Evolutionary conservation across 257 asterid genomes (phyloP).

Genomic region (Solanum gandarillasii): DNA sequence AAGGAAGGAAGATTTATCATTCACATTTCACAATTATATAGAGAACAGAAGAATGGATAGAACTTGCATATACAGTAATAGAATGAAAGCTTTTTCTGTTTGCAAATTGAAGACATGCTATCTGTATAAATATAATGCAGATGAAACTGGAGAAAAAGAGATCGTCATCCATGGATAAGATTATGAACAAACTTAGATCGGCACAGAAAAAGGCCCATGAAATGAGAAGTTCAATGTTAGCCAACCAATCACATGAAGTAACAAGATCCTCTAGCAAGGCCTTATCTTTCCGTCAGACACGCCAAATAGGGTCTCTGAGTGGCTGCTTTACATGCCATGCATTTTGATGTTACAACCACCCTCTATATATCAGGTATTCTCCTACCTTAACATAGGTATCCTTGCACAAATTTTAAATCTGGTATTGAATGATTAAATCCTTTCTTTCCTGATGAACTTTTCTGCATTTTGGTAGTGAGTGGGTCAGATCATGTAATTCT

Average conservation of each 20-base stretch:
- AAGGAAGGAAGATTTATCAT: not conserved
- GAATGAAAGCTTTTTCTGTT: not conserved
- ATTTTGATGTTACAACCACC: conserved; percentile 22
- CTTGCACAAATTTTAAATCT: not conserved
- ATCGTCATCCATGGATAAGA: conserved; percentile 89
- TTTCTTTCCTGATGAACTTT: not conserved
- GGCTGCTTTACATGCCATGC: conserved; percentile 95
- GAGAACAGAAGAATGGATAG: not conserved
- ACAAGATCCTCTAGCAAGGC: conserved; percentile 35
- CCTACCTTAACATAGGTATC: not conserved
- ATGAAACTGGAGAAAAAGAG: conserved; percentile 95
- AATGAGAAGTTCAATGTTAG: conserved; percentile 55
- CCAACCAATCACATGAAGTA: conserved; percentile 34
- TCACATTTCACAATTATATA: not conserved
- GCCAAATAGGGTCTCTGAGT: conserved; percentile 61
- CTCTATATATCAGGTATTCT: conserved; percentile 23
- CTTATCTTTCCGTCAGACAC: conserved; percentile 50
- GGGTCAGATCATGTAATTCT: not conserved
- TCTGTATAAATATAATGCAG: conserved; percentile 27
- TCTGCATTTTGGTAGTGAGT: not conserved
- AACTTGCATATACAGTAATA: not conserved
- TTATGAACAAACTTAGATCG: conserved; percentile 68
- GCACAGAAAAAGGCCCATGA: conserved; percentile 90
- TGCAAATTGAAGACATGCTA: not conserved
- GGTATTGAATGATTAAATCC: not conserved